These are phyloP conservation scores for Colletotrichum neosansevieriae DNA, from an alignment of 2,329 filamentous ascomycete genomes.

Conservation along the genomic window DNA sequence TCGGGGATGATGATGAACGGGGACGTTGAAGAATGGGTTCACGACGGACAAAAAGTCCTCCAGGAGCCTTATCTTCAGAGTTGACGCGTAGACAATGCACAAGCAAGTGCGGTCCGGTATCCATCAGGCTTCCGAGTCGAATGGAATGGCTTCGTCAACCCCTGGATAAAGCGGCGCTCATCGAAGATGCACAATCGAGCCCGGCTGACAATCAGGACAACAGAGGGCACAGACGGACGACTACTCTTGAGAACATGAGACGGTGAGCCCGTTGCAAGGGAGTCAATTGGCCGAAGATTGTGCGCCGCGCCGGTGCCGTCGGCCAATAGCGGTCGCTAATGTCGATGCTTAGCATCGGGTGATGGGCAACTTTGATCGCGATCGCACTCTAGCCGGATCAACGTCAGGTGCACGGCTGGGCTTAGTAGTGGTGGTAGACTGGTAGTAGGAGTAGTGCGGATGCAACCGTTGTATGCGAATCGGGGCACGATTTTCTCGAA, in stretches of 20 bases:
- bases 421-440: not conserved
- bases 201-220: not conserved
- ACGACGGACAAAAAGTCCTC: not conserved
- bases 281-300: constrained; percentile 5
- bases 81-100: constrained; percentile 1
- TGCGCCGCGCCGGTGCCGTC: constrained; percentile 6
- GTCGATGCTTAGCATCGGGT: constrained; percentile 18
- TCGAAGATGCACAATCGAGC: constrained; percentile 8
- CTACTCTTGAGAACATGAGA: constrained; percentile 15
- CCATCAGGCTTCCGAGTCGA: not conserved
- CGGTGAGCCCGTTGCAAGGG: constrained; percentile 13
- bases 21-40: not conserved
- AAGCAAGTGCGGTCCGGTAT: not conserved
- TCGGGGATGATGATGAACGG: not conserved
- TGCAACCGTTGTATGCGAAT: not conserved
- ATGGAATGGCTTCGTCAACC: not conserved
- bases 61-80: not conserved
- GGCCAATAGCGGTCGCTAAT: constrained; percentile 13
- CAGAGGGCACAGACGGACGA: not conserved
- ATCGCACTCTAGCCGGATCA: constrained; percentile 8
- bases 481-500: not conserved
- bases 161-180: not conserved
- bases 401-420: constrained; percentile 8
- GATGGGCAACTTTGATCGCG: constrained; percentile 14
- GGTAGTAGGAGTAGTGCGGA: not conserved